Base-by-base conservation (phyloP, 768 basidiomycete genomes). In the Lentinula aciculospora region DNA sequence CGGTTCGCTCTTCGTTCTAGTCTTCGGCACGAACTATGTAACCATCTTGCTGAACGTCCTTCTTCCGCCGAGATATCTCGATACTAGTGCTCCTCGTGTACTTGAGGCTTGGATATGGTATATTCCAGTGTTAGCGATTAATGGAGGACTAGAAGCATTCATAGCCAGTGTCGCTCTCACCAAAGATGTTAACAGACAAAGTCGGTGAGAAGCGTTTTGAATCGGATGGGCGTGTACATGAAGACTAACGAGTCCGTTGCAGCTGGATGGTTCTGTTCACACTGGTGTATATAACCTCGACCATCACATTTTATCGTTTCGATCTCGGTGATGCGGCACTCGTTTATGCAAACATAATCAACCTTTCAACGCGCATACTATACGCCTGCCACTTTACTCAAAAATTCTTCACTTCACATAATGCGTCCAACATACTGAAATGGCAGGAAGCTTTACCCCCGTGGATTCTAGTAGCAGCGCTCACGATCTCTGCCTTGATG, bases 71-170 rank as follows among this genome's bases (percentile, higher is more conserved):
- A 78, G 81, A 59, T 91, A 91, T 70, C 75, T 84, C 34, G 65
- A 76, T 40, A 94, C 94, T 0, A 92, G 90, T 42, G 94, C 95
- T 0, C 88, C 92, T 0, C 61, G 71, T 13, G 88, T 96, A 36
- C 81, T 99, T 5, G 70, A 72, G 12, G 83, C 87, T 1, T 99
- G 94, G 83, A 71, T 92, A 23, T 88, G 82, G 76, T 96, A 95
- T 64, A 87, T 98, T 62, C 97, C 97, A 0, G 80, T 89, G 21
- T 80, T 99, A 65, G 89, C 89, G 4, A 72, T 93, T 62, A 99
- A 99, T 66, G 97, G 97, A 2, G 82, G 91, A 0, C 73, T 96
- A 17, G 97, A 99, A 67, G 92, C 95, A 0, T 95, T 97, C 69
- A 78, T 96, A 63, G 83, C 89, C 2, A 88, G 91, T 56, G 85